Base-by-base conservation (phyloP, 192 early-diverging fungal genomes). In the Backusella westeae region DNA sequence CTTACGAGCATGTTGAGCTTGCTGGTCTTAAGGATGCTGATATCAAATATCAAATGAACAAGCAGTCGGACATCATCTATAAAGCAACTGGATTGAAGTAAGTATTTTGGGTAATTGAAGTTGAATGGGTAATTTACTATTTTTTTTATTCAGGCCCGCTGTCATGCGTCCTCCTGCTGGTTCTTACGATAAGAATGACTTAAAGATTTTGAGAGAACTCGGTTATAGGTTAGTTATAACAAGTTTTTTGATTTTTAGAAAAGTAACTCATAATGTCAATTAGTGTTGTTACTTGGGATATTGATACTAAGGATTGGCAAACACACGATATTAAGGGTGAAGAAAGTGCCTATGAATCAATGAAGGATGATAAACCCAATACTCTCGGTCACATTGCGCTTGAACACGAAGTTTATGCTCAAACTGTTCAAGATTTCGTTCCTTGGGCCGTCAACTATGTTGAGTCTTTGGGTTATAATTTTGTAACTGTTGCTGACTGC, bases 151-250 rank as follows among this genome's bases (percentile, higher is more conserved):
- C 17, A 71, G 70, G 14, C 67, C 72, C 32, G 41, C 72, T 2
- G 21, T 59, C 41, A 89, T 89, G 84, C 79, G 87, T 15, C 89
- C 89, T 44, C 89, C 89, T 32, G 84, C 76, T 52, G 89, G 89
- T 52, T 72, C n/a, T 38, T 73, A 53, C 8, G 83, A 85, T 23
- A 34, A 67, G 1, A 32, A 15, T 29, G 76, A 73, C 35, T 56
- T 78, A 5, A 76, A 75, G 9, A 56, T 71, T 21, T 42, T 89
- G 39, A 75, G 77, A 1, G 35, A 67, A 1, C 71, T 77, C 32
- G 85, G 84, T 34, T 89, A 89, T 79, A 77, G 46, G 42, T 72
- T 46, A 72, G 70, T 46, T 46, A 1, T 12, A 72, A 15, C 7
- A 7, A 29, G 15, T 17, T 42, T 6, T 39, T 19, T 39, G 10